Conservation (phyloP, 106 monocot species). For the Allium fistulosum region DNA sequence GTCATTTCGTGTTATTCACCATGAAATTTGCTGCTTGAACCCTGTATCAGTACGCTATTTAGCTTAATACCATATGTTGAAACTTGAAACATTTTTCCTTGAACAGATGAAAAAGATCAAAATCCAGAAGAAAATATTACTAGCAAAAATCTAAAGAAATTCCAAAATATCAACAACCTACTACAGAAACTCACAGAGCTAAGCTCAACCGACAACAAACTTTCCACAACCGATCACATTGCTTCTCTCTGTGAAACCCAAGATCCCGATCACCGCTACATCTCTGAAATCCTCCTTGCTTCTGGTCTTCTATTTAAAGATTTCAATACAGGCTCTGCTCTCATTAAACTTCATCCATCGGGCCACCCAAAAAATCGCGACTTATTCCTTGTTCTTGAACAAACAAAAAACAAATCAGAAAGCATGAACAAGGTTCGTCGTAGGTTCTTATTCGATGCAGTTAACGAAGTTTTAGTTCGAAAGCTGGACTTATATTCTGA, state of each 20-base stretch:
- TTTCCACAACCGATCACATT: slow-evolving; percentile 23
- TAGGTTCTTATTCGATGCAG: slow-evolving; percentile 55
- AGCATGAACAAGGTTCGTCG: slow-evolving; percentile 16
- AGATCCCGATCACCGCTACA: slow-evolving; percentile 44
- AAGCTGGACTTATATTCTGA: slow-evolving; percentile 18
- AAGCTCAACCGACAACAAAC: slow-evolving; percentile 8
- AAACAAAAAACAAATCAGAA: slow-evolving; percentile 14
- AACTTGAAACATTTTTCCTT: background rate
- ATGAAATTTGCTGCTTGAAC: background rate
- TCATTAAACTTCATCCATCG: background rate
- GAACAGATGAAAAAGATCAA: slow-evolving; percentile 10
- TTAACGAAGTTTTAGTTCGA: slow-evolving; percentile 46
- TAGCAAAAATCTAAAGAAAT: slow-evolving; percentile 33
- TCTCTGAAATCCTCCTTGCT: slow-evolving; percentile 51
- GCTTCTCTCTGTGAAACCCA: slow-evolving; percentile 33
- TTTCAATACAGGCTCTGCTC: background rate
- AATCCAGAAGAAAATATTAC: slow-evolving; percentile 1
- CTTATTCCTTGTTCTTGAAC: slow-evolving; percentile 55
- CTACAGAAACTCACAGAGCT: slow-evolving; percentile 47
- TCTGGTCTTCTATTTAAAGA: slow-evolving; percentile 45
- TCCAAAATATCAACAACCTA: slow-evolving; percentile 34
- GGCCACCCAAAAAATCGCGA: slow-evolving; percentile 34
- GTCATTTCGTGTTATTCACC: background rate
- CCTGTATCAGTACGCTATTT: background rate
- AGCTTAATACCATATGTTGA: too few relatives aligned